Evolutionary conservation across 441 rosid genomes (phyloP), one percentile per base, ranked within the genome.

Genomic region (Gossypium lobatum): DNA sequence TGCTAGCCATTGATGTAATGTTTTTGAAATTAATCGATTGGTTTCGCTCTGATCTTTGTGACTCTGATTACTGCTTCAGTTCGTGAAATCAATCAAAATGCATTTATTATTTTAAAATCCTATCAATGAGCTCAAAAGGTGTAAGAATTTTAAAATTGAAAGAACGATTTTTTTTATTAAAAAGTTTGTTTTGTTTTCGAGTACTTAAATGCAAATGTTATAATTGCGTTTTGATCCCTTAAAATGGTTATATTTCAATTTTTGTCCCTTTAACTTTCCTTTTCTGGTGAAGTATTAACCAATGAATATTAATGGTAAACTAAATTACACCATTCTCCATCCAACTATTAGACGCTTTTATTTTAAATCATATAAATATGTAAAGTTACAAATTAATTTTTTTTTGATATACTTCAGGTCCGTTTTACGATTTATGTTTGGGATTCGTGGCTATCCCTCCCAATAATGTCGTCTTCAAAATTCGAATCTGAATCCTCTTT

Each of bases 1-100:
- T 80, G 76, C 80, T 83, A 10, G 83, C 90, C 93, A 89, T 85
- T 67, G 75, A 71, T 80, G 42, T 48, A 34, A 0, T 48, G 42
- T 37, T 34, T 7, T 7, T 25, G 37, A 59, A 39, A 64, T 64
- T 39, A 39, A 64, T 64, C 28, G 52, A 18, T 10, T 39, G 69
- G 8, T 25, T 52, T 2, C 11, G 34, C 60, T 28, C 34, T 9
- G 60, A 68, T 52, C 42, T 34, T 16, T 52, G 59, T 3, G 28
- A 39, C 69, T 64, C 53, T 64, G 69, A 64, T 64, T 25, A 59
- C 70, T 45, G 70, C 54, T 20, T 65, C 31, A 42, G 54, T 45
- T 65, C 31, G 55, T 18, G 48, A 37, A 53, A 69, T 31, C 61
- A 37, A 31, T 31, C 65, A 61, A 61, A 61, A 48, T 37, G 42